Evolutionary conservation across 108 stramenopile genomes (phyloP), one percentile per base, ranked within the genome.

Genomic region (Pseudonitzschia pungens): DNA sequence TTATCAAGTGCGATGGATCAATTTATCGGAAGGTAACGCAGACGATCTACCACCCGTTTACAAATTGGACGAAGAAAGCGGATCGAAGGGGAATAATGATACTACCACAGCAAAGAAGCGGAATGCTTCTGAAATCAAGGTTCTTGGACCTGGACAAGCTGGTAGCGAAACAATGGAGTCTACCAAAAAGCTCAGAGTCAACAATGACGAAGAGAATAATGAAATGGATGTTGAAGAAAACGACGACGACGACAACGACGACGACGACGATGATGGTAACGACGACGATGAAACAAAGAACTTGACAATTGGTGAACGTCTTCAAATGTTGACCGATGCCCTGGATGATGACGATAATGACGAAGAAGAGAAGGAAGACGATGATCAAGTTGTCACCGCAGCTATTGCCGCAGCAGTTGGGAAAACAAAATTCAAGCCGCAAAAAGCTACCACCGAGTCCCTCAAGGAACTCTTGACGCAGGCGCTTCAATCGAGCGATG

Each of bases 141-240:
- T 78, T 55, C 59, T 88, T 51, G 84, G 84, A 29, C 87, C 87
- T 9, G 87, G 82, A n/a, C 82, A 88, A 71, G 77, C 80, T 12
- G 87, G 87, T 52, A 69, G 68, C 10, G 84, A 85, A 69, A 62
- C 41, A 27, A 48, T 74, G 27, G 59, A 45, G 57, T 50, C 73
- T 58, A 27, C 24, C 50, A 69, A 45, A 69, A 70, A 84, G 76
- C 68, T 70, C 66, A 26, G 29, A 14, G 70, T 41, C 56, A 24
- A 60, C 26, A 71, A 11, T 20, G 54, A 41, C 33, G 55, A 43
- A 24, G 40, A 42, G 12, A 69, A 70, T 10, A 58, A 64, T 50
- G 69, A 59, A 54, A 68, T 64, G 28, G 65, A 57, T n/a, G 65
- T 63, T 45, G 68, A 56, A 9, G 83, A 68, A 77, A 36, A 36